These are phyloP conservation scores for Zygosaccharomyces gambellarensis DNA, from an alignment of 805 yeast species.

Conservation along the genomic window DNA sequence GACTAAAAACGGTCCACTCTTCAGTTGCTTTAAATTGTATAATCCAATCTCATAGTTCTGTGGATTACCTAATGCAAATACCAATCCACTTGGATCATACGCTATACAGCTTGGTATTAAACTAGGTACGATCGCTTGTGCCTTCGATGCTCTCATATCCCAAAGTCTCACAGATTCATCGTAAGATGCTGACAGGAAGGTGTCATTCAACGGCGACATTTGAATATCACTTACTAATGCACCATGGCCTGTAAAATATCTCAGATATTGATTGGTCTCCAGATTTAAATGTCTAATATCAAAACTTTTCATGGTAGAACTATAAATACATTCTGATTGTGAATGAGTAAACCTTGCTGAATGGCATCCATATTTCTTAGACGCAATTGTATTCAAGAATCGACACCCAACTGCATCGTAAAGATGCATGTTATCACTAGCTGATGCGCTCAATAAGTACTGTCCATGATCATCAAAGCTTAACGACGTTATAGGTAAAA, in stretches of 20 bases:
- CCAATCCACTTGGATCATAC: slow-evolving; percentile 78
- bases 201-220: slow-evolving; percentile 64
- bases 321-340: slow-evolving; percentile 67
- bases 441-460: slow-evolving; percentile 66
- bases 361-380: slow-evolving; percentile 91
- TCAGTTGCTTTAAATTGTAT: slow-evolving; percentile 57
- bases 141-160: slow-evolving; percentile 70
- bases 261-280: slow-evolving; percentile 69
- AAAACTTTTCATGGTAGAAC: slow-evolving; percentile 77
- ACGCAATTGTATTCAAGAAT: slow-evolving; percentile 61
- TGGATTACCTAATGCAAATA: slow-evolving; percentile 63
- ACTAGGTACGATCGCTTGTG: slow-evolving; percentile 57
- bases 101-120: slow-evolving; percentile 56
- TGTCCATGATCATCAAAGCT: slow-evolving; percentile 85
- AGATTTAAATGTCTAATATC: slow-evolving; percentile 71
- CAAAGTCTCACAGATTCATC: slow-evolving; percentile 82
- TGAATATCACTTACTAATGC: slow-evolving; percentile 68
- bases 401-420: slow-evolving; percentile 73
- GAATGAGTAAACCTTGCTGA: slow-evolving; percentile 78
- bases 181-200: slow-evolving; percentile 59
- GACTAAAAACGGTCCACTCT: slow-evolving; percentile 51
- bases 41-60: slow-evolving; percentile 45
- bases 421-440: slow-evolving; percentile 76
- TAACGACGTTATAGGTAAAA: slow-evolving; percentile 58
- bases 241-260: slow-evolving; percentile 86